These are phyloP conservation scores for Monosporascus cannonballus DNA, from an alignment of 2,329 filamentous ascomycete genomes.

Conservation along the genomic window DNA sequence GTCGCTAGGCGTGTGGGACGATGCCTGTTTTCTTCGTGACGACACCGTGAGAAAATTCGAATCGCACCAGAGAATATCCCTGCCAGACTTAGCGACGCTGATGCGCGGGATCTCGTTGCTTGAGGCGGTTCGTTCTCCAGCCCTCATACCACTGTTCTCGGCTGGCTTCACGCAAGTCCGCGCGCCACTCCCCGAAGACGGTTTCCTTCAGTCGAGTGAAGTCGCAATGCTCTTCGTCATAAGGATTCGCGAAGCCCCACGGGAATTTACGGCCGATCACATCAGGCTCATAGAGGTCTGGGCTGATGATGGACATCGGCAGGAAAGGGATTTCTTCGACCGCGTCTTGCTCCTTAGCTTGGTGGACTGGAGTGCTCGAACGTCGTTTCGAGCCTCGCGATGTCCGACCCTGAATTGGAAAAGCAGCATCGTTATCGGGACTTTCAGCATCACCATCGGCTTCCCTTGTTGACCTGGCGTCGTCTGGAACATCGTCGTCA, in stretches of 20 bases:
- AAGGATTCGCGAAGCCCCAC: slow-evolving; percentile 95
- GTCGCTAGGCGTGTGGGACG: background rate
- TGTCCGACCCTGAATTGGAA: slow-evolving; percentile 33
- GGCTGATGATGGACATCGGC: slow-evolving; percentile 88
- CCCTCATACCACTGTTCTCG: slow-evolving; percentile 92
- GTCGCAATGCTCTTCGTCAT: slow-evolving; percentile 87
- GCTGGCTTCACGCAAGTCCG: slow-evolving; percentile 83
- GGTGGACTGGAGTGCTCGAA: slow-evolving; percentile 40
- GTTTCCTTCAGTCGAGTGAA: slow-evolving; percentile 85
- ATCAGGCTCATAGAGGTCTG: slow-evolving; percentile 79
- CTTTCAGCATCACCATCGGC: slow-evolving; percentile 20
- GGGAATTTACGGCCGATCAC: slow-evolving; percentile 83
- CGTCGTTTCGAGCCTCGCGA: slow-evolving; percentile 37
- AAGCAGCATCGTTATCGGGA: slow-evolving; percentile 28
- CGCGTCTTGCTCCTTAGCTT: slow-evolving; percentile 39
- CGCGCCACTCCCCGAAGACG: slow-evolving; percentile 90
- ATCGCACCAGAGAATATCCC: background rate
- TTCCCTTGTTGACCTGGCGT: slow-evolving; percentile 7
- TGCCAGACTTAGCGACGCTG: slow-evolving; percentile 22
- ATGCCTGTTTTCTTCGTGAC: background rate
- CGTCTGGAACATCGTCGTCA: slow-evolving; percentile 20
- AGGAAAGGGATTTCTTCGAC: slow-evolving; percentile 61
- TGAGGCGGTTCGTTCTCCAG: slow-evolving; percentile 74
- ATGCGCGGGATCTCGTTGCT: slow-evolving; percentile 39
- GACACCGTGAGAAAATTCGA: background rate